Percentiles rank a stretch among this genome's conserved stretches.
These are phyloP conservation scores for Durotheca rogersii DNA, from an alignment of 495 filamentous ascomycete genomes.

Conservation along the genomic window DNA sequence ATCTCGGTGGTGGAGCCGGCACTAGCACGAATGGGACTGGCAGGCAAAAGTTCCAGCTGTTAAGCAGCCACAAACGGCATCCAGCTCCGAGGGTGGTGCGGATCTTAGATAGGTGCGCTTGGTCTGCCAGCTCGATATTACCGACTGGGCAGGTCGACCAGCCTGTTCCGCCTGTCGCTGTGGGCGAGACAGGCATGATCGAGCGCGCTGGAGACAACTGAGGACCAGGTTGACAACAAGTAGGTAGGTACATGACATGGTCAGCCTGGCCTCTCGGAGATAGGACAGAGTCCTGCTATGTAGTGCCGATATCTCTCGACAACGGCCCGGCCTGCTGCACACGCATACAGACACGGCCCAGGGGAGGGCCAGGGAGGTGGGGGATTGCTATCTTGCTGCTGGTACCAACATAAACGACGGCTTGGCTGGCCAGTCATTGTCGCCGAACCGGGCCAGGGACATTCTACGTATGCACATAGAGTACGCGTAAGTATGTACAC, in stretches of 20 bases:
- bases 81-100: conserved; percentile 4
- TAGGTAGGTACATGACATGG: neutral
- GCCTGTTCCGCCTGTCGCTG: too few relatives aligned
- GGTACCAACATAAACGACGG: conserved; percentile 26
- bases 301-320: conserved; percentile 14
- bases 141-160: neutral
- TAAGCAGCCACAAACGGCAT: neutral
- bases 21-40: neutral
- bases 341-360: conserved; percentile 15
- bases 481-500: too few relatives aligned
- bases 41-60: neutral
- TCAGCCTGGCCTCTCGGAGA: neutral
- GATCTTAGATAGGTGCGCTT: conserved; percentile 24
- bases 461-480: conserved; percentile 19
- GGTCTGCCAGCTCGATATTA: conserved; percentile 9
- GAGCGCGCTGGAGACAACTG: conserved; percentile 13
- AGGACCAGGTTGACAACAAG: conserved; percentile 7
- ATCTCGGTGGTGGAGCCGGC: conserved; percentile 4
- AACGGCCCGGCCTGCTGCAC: conserved; percentile 20
- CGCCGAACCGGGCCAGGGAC: conserved; percentile 15
- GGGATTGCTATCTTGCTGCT: conserved; percentile 24
- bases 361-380: too few relatives aligned
- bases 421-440: conserved; percentile 8
- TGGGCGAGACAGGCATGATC: neutral
- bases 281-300: neutral